phyloP scores from a whole-genome alignment of 768 basidiomycete species.

The Baorangia bicolor region DNA sequence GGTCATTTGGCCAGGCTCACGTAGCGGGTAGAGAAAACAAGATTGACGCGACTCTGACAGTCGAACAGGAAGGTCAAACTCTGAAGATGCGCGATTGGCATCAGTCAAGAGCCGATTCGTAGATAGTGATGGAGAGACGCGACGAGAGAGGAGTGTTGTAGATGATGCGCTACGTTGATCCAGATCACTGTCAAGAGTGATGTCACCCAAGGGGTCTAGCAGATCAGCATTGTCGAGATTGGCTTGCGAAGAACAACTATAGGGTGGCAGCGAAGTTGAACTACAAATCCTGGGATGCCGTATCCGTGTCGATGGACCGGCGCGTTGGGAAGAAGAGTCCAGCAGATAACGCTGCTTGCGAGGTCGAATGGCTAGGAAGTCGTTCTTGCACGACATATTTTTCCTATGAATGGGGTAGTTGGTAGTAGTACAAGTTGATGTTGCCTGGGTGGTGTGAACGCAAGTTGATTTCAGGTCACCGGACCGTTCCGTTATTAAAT shows the following conservation, averaged over 20 bases:
- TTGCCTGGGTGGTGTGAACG: conserved; percentile 15
- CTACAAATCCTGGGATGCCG: conserved; percentile 7
- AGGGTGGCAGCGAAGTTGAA: conserved; percentile 11
- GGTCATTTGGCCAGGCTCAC: conserved; percentile 28
- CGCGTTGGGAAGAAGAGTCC: not conserved
- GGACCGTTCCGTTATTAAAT: conserved; percentile 21
- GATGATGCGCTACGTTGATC: conserved; percentile 23
- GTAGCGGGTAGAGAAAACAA: conserved; percentile 12
- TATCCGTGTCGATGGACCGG: conserved; percentile 7
- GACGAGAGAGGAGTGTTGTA: conserved; percentile 21
- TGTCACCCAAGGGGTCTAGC: conserved; percentile 11
- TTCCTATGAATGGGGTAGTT: conserved; percentile 3
- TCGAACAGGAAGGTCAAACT: not conserved
- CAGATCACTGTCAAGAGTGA: conserved; percentile 14
- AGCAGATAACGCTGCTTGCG: conserved; percentile 1
- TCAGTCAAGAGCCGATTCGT: conserved; percentile 1
- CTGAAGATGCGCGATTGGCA: conserved; percentile 9
- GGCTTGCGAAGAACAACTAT: not conserved
- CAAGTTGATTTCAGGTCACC: conserved; percentile 27
- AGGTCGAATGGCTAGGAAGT: conserved; percentile 6
- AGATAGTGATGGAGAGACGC: conserved; percentile 4
- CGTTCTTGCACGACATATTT: conserved; percentile 19
- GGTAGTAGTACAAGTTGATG: conserved; percentile 26
- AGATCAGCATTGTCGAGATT: not conserved
- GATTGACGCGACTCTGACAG: conserved; percentile 9